Evolutionary conservation across 129 eudicot genomes (phyloP).

Genomic region (Escallonia rubra): DNA sequence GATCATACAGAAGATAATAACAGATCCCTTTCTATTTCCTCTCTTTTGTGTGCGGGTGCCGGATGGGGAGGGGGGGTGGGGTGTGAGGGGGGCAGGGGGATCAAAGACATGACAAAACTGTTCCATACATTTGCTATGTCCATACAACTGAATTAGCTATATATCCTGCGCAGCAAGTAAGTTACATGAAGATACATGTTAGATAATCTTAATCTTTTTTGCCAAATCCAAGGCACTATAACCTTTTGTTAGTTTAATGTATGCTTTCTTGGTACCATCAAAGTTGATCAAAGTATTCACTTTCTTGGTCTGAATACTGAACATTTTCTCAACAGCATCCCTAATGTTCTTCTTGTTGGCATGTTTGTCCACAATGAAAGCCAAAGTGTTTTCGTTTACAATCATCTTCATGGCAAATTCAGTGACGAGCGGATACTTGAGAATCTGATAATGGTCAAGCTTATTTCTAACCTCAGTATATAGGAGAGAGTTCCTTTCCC

Average conservation of each 20-base stretch:
- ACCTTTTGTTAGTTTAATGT: constrained; percentile 34
- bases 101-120: too few species aligned
- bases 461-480: neutral
- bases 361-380: constrained; percentile 51
- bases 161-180: too few species aligned
- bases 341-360: constrained; percentile 61
- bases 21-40: too few species aligned
- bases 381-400: constrained; percentile 39
- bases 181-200: neutral
- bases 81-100: too few species aligned
- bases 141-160: too few species aligned
- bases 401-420: constrained; percentile 51
- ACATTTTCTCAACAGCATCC: constrained; percentile 49
- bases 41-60: too few species aligned
- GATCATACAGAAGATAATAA: too few species aligned
- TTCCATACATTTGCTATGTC: too few species aligned
- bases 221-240: constrained; percentile 57
- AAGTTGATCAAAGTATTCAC: constrained; percentile 51
- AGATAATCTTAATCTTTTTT: constrained; percentile 38
- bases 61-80: too few species aligned
- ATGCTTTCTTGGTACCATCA: constrained; percentile 72
- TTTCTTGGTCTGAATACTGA: constrained; percentile 48
- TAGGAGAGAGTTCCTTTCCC: constrained; percentile 15
- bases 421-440: constrained; percentile 49
- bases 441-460: constrained; percentile 37